Evolutionary conservation across 1,139 yeast species (phyloP), one percentile per base, ranked within the genome.

Genomic region (Sugiyamaella japonica): DNA sequence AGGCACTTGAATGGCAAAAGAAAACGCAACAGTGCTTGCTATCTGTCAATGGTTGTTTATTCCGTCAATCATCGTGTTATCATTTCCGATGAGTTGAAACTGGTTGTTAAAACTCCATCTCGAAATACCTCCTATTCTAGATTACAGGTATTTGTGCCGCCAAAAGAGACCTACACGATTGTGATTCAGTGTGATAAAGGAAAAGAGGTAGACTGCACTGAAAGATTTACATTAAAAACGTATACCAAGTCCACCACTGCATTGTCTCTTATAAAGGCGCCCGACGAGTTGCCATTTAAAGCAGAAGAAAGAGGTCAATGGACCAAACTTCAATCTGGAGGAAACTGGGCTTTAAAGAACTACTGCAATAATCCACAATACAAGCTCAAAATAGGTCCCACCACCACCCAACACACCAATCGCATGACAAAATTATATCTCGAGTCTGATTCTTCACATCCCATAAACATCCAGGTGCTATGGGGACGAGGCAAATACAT

Each of bases 311-410:
- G 68, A 0, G 85, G 78, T 9, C 70, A 67, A 31, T 86, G 93
- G 91, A 71, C 70, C 12, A 62, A 66, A 1, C 68, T 69, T 1
- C 69, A 70, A 13, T 70, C 77, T 43, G 90, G 89, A 1, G 91
- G 93, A 0, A 79, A 77, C 59, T 80, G 84, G 81, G 62, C 79
- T 0, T 60, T 73, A 43, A 71, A 80, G 1, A 70, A 79, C 0
- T 87, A 77, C 62, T 71, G 79, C 36, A 67, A 73, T 39, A 88
- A 87, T 61, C 95, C 96, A 0, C 89, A 86, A 60, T 86, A 74
- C 63, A 70, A 73, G 50, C 72, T 66, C 62, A 64, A 56, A 63
- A 70, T 52, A 43, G 52, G 13, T 37, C 63, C 57, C 51, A 64
- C 39, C 28, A 32, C 9, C 31, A 31, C 7, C 7, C 20, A 15